Base-by-base conservation (phyloP, 257 asterid genomes). In the Mentha longifolia region DNA sequence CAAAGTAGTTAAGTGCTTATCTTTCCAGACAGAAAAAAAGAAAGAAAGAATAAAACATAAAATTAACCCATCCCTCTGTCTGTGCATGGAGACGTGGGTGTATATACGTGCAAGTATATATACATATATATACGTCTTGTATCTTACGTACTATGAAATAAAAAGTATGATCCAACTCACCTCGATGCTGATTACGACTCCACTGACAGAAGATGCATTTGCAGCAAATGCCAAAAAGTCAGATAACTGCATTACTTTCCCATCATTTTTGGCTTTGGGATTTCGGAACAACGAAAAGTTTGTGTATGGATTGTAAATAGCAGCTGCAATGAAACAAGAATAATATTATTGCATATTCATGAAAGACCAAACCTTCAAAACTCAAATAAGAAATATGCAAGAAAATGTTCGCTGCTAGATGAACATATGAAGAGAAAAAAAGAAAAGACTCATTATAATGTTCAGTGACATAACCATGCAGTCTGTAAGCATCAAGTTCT, bases 201-300 rank as follows among this genome's bases (percentile, higher is more conserved):
- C 96, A 74, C 92, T 83, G 76, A 86, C 82, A 28, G 95, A 82
- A 66, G 90, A 62, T 20, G 87, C 76, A 65, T 88, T 75, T 43
- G 95, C 89, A 55, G 95, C 89, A 55, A 84, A 66, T 68, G 77
- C 84, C 82, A 89, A 77, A 77, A 92, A 89, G 15, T 89, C 88
- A 17, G 85, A 85, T 64, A 89, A 75, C 63, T 46, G 78, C 87
- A 74, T 65, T 10, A 86, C 70, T 6, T 45, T 85, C 72, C 92
- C 96, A 51, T 12, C 74, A 35, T 20, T 72, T 42, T 43, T 74
- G 65, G 68, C 78, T 42, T 43, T 74, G 71, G 96, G 95, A 71
- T 86, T 92, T 50, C 98, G 85, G 3, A 9, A 73, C 71, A 92
- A 7, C 0, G 51, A 0, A 67, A 1, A 85, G 0, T 30, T 17